Evolutionary conservation across 2,329 filamentous ascomycete genomes (phyloP), one percentile per base, ranked within the genome.

Genomic region (Phialemoniopsis sp.): DNA sequence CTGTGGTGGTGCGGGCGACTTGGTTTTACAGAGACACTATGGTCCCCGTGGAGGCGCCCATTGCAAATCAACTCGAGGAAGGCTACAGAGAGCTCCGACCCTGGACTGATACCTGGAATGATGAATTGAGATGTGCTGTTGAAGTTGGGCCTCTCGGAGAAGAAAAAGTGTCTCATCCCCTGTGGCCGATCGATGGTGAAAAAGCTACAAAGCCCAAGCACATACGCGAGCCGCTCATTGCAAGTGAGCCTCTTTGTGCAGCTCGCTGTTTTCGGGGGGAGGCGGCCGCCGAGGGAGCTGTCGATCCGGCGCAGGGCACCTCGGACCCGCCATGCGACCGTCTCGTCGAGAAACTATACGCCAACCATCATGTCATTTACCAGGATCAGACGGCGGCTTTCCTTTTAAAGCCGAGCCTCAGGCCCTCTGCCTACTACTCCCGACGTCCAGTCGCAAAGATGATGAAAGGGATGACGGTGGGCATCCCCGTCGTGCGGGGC

Each of bases 21-120:
- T 98, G 93, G 93, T 98, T 98, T 59, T 97, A 97, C 62, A 86
- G 85, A 46, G 90, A 96, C 55, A 91, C 86, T 1, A 95, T 97
- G 89, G 70, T 87, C 42, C 93, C 93, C 0, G 78, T 98, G 6
- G 88, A 95, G 46, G 78, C 88, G 1, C 69, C 80, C 13, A 84
- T 96, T 28, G 89, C 93, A 8, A 98, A 97, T 52, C 89, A 90
- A 59, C 73, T 98, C 2, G 93, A 98, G 59, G 77, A 82, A n/a
- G 90, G 91, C 6, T 98, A 95, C 56, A 70, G 85, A 40, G 88
- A 95, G 53, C 69, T 97, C 37, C 82, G 82, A 39, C 88, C 89
- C 0, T 95, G 91, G 84, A 89, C 87, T 2, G 80, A 93, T 51
- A 95, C 91, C 2, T 98, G 93, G 89, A 77, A 76, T 38, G 90